Evolutionary conservation across 129 eudicot species (phyloP).

Genomic region (Flaveria robusta): DNA sequence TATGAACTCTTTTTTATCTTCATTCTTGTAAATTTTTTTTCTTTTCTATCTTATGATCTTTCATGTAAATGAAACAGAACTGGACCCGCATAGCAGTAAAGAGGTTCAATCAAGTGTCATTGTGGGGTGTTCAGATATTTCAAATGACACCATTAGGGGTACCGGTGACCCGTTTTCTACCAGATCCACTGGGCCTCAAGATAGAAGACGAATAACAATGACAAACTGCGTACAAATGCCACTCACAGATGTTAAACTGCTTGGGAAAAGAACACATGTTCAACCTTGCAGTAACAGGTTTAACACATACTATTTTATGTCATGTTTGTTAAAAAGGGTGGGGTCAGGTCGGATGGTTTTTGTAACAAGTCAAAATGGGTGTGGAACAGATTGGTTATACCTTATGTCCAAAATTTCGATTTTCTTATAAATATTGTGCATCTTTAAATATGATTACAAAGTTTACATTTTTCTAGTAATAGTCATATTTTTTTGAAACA

Average conservation of each 20-base stretch:
- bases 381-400: background rate
- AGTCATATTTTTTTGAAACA: background rate
- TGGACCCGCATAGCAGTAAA: constrained; percentile 36
- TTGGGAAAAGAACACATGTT: constrained; percentile 24
- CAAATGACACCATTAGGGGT: constrained; percentile 25
- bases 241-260: constrained; percentile 33
- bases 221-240: constrained; percentile 18
- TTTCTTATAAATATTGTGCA: background rate
- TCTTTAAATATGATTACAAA: background rate
- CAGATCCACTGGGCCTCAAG: constrained; percentile 34
- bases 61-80: constrained; percentile 31
- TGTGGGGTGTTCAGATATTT: constrained; percentile 32
- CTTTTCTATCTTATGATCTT: constrained; percentile 10
- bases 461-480: background rate
- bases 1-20: background rate
- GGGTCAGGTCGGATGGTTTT: background rate
- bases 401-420: background rate
- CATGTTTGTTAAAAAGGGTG: background rate
- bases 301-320: background rate
- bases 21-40: background rate
- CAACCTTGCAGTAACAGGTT: constrained; percentile 45
- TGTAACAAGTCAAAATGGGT: background rate
- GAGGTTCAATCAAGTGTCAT: constrained; percentile 32
- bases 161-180: constrained; percentile 25
- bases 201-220: constrained; percentile 16